These are phyloP conservation scores for Aspergillus fructus DNA, from an alignment of 2,329 filamentous ascomycete species.

Conservation along the genomic window DNA sequence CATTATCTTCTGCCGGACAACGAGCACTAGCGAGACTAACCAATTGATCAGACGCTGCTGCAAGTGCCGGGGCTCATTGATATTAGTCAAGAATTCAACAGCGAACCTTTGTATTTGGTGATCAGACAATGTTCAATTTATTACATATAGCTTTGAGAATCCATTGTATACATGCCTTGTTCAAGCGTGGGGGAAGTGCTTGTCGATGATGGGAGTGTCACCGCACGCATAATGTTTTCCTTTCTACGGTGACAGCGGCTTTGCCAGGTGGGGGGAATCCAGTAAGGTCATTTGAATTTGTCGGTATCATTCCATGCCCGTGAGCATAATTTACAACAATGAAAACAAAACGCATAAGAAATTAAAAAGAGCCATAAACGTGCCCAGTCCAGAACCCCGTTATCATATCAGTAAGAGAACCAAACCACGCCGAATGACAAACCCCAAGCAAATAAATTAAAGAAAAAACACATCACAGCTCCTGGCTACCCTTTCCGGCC, in stretches of 20 bases:
- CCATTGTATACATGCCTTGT: too few relatives aligned
- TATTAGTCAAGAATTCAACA: background rate
- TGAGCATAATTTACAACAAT: slow-evolving; percentile 64
- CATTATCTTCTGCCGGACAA: background rate
- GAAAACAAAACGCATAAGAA: slow-evolving; percentile 43
- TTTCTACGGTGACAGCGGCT: too few relatives aligned
- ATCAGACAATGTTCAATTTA: too few relatives aligned
- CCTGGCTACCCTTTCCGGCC: slow-evolving; percentile 89
- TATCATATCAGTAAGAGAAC: slow-evolving; percentile 68
- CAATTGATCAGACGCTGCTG: slow-evolving; percentile 13
- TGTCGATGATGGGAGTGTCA: too few relatives aligned
- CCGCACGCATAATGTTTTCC: too few relatives aligned
- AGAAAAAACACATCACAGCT: slow-evolving; percentile 69
- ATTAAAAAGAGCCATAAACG: slow-evolving; percentile 56
- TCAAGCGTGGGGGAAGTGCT: too few relatives aligned
- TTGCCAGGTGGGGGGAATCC: background rate
- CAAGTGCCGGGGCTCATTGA: slow-evolving; percentile 1
- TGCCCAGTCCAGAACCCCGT: slow-evolving; percentile 68
- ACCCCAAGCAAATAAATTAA: slow-evolving; percentile 48
- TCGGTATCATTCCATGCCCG: slow-evolving; percentile 51
- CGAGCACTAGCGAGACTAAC: slow-evolving; percentile 5
- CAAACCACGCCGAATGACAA: slow-evolving; percentile 73
- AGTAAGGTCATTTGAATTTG: slow-evolving; percentile 33
- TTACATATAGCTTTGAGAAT: too few relatives aligned
- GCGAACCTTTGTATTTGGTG: background rate